Evolutionary conservation across 2,329 filamentous ascomycete genomes (phyloP), one percentile per base, ranked within the genome.

Genomic region (Aotearoamyces nothofagi): DNA sequence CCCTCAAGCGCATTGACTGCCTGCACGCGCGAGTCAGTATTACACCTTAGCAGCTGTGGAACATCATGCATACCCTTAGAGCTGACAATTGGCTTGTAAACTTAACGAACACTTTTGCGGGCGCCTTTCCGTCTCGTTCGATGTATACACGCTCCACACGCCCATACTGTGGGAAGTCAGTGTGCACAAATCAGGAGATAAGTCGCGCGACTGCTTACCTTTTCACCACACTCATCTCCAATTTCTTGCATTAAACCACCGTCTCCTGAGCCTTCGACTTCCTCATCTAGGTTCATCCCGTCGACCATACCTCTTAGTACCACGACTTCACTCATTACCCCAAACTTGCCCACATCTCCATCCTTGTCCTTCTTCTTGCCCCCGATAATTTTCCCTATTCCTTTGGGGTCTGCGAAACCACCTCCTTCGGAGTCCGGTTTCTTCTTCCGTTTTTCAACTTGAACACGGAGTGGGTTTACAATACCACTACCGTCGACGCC

Each of bases 1-100:
- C 84, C 84, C 45, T 93, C 74, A 22, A 93, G 68, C 8, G 83
- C 83, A 49, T 90, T 92, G 28, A 96, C 82, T 29, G 87, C 87
- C 77, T 86, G 19, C 19, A 20, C 7, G n/a, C 19, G 19, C 8
- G 7, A 20, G n/a, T 7, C n/a, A 8, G 19, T 20, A n/a, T 20
- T 20, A 8, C 19, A n/a, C 19, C 7, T n/a, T n/a, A n/a, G n/a
- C n/a, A n/a, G n/a, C n/a, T n/a, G n/a, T n/a, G n/a, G 11, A 17
- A 24, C 15, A 6, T 13, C 15, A 11, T 5, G 66, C 75, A 58
- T 62, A 86, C 81, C 42, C 84, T 68, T 33, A 96, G 56, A 9
- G 84, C 90, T 25, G 80, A 90, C 30, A 96, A 61, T 43, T 77
- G 70, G 40, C 78, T 79, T 2, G 81, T 87, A 49, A 96, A 98